Evolutionary conservation across 2,329 filamentous ascomycete genomes (phyloP), one percentile per base, ranked within the genome.

Genomic region (Metarhizium album): DNA sequence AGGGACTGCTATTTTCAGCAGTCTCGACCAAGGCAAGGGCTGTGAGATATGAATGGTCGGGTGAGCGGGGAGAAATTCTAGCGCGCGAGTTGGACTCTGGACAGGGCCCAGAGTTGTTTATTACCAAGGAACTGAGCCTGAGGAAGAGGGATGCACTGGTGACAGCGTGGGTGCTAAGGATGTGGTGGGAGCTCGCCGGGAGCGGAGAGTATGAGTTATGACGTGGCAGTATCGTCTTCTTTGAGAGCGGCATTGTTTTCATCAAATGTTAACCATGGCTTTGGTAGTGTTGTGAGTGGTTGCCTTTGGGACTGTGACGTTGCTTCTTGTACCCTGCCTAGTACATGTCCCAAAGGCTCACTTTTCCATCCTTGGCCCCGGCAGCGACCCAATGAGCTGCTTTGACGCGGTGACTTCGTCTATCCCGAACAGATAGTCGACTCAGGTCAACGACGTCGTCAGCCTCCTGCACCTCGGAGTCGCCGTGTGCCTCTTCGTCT

Each of bases 331-430:
- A 9, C 45, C 20, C 16, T n/a, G n/a, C n/a, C n/a, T 35, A 90
- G 66, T 93, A 98, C 52, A 97, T 83, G 70, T 96, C 88, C 93
- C 93, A 98, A 58, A 98, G 71, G 63, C 89, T 95, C 55, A 97
- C 81, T 65, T 94, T 95, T 18, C 91, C 93, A 70, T 97, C 93
- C 66, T 97, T 98, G 50, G 87, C 86, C 1, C 93, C 93, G 1
- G 82, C 88, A 18, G 86, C 93, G 48, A 97, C 66, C 90, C 91
- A 97, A 66, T 97, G 91, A 23, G 84, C 85, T 47, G 72, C 73
- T 60, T 79, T 82, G 11, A 85, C 83, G 58, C 81, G 82, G 35
- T 71, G 71, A 22, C 81, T 72, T 50, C 87, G 74, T 56, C 80
- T 78, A 35, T 82, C 77, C 53, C 80, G 84, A 47, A 89, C 80